phyloP scores from a whole-genome alignment of 2,329 filamentous ascomycete species.

The Talaromyces sp. region DNA sequence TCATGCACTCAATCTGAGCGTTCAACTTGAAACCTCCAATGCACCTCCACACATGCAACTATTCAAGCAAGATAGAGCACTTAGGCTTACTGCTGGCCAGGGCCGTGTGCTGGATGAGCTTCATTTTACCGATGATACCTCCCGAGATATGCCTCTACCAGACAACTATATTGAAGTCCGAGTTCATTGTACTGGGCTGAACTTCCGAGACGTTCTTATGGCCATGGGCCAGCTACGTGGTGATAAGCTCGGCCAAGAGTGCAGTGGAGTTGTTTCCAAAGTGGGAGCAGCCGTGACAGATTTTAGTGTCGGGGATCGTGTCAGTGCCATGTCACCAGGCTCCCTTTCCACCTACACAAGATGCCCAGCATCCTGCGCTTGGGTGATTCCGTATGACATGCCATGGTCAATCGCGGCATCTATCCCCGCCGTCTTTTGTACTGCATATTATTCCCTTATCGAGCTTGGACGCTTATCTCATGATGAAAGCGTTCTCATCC shows the following conservation, averaged over 20 bases:
- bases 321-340: constrained; percentile 42
- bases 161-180: constrained; percentile 27
- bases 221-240: constrained; percentile 38
- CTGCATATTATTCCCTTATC: constrained; percentile 30
- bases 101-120: constrained; percentile 26
- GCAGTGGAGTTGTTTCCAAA: constrained; percentile 36
- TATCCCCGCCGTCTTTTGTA: constrained; percentile 30
- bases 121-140: constrained; percentile 30
- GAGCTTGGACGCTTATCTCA: constrained; percentile 26
- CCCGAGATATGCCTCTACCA: constrained; percentile 9
- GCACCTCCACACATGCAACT: constrained; percentile 24
- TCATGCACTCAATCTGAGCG: constrained; percentile 21
- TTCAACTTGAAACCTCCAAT: constrained; percentile 24
- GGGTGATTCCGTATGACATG: constrained; percentile 36
- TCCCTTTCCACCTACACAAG: constrained; percentile 30
- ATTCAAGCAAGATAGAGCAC: constrained; percentile 27
- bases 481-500: constrained; percentile 27
- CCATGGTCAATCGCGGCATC: constrained; percentile 31
- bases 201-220: constrained; percentile 49
- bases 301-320: constrained; percentile 45
- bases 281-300: constrained; percentile 31
- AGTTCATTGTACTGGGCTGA: constrained; percentile 24
- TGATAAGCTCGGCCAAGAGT: constrained; percentile 45
- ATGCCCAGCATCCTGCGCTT: constrained; percentile 33
- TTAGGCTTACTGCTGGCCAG: constrained; percentile 23